These are phyloP conservation scores for Sicyos edulis DNA, from an alignment of 306 rosid species.

Conservation along the genomic window DNA sequence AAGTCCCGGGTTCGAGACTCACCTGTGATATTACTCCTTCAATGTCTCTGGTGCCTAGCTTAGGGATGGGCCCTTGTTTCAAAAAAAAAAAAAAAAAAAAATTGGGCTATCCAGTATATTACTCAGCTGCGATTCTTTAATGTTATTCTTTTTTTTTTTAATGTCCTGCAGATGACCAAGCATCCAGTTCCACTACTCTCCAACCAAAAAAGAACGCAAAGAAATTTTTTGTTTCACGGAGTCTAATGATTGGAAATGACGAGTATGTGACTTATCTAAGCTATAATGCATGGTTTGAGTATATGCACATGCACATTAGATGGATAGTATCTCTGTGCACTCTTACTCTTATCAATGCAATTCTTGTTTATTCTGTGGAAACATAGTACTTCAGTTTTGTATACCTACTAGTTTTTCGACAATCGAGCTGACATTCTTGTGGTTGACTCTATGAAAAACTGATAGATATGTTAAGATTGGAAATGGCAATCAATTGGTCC, in stretches of 20 bases:
- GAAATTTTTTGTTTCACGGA: constrained; percentile 64
- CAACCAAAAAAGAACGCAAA: constrained; percentile 46
- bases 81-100: no score
- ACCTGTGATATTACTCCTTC: no score
- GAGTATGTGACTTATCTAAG: constrained; percentile 57
- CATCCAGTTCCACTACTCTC: constrained; percentile 38
- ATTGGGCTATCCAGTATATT: neutral
- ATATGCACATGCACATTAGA: neutral
- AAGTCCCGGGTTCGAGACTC: no score
- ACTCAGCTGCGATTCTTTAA: neutral
- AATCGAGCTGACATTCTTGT: neutral
- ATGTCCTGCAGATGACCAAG: constrained; percentile 48
- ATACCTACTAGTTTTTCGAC: neutral
- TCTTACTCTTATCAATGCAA: neutral
- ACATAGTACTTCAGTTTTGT: neutral
- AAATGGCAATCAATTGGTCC: constrained; percentile 80
- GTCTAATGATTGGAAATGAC: constrained; percentile 87
- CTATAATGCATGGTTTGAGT: neutral
- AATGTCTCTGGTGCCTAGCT: no score
- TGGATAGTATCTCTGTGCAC: neutral
- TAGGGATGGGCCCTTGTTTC: no score
- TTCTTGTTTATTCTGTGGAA: neutral
- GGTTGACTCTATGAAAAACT: constrained; percentile 20
- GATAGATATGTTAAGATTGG: constrained; percentile 86
- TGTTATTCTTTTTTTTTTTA: neutral